Percentiles rank a stretch among this genome's conserved stretches.
phyloP scores from a whole-genome alignment of 2,329 filamentous ascomycete species.

The Colletotrichum horii region DNA sequence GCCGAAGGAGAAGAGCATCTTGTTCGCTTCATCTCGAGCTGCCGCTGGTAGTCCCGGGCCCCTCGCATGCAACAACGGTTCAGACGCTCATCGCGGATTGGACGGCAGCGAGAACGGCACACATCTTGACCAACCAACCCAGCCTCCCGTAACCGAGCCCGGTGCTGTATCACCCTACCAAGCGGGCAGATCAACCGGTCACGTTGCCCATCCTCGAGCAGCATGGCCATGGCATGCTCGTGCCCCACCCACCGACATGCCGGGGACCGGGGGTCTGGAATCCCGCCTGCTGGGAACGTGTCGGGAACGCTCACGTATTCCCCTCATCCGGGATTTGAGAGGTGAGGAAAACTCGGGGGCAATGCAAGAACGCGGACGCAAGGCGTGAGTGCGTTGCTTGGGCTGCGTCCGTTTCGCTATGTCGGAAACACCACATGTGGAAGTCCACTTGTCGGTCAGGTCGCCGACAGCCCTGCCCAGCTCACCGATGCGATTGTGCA shows the following conservation, averaged over 20 bases:
- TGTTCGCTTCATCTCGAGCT: neutral
- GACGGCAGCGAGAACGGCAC: neutral
- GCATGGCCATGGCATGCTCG: neutral
- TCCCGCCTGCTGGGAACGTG: neutral
- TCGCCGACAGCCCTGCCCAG: neutral
- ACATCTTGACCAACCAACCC: neutral
- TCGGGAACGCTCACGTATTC: neutral
- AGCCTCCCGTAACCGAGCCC: neutral
- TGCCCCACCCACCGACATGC: neutral
- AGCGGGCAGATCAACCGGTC: slow-evolving; percentile 11
- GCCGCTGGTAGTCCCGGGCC: neutral
- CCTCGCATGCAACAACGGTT: neutral
- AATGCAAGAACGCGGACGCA: neutral
- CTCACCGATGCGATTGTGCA: neutral
- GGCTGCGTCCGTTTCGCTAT: neutral
- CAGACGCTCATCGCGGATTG: neutral
- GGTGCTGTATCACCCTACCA: slow-evolving; percentile 7
- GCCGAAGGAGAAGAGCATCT: neutral
- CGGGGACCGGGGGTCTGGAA: slow-evolving; percentile 4
- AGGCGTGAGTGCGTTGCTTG: neutral
- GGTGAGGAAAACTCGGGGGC: neutral
- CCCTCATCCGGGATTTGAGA: neutral
- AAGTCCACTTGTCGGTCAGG: slow-evolving; percentile 11
- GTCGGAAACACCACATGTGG: neutral
- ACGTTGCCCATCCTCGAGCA: neutral